phyloP scores from a whole-genome alignment of 2,329 filamentous ascomycete species.

The Pseudogymnoascus sp. region DNA sequence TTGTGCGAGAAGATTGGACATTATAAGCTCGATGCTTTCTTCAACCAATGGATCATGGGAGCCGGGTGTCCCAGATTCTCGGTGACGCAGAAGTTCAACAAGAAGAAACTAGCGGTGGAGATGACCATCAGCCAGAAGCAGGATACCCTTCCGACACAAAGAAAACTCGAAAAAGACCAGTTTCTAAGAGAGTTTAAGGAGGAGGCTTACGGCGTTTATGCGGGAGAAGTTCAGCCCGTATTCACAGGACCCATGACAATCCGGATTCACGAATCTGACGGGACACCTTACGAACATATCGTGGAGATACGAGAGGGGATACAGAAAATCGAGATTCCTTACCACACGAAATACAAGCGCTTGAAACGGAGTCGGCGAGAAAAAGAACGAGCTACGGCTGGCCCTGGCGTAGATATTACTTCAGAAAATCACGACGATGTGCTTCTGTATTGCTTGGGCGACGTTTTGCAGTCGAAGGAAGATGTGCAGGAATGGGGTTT shows the following conservation, averaged over 20 bases:
- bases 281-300: conserved; percentile 96
- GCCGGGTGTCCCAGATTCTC: conserved; percentile 83
- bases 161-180: conserved; percentile 55
- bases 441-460: conserved; percentile 83
- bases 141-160: conserved; percentile 39
- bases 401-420: conserved; percentile 51
- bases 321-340: conserved; percentile 87
- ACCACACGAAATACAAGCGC: conserved; percentile 98
- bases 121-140: conserved; percentile 75
- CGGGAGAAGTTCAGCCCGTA: conserved; percentile 62
- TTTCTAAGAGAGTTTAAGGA: conserved; percentile 85
- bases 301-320: conserved; percentile 85
- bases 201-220: conserved; percentile 58
- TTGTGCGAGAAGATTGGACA: conserved; percentile 84
- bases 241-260: conserved; percentile 98
- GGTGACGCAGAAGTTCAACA: conserved; percentile 87
- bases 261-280: conserved; percentile 93
- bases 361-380: conserved; percentile 79
- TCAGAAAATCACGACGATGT: conserved; percentile 68
- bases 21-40: conserved; percentile 80
- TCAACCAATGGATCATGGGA: conserved; percentile 84
- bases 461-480: conserved; percentile 74
- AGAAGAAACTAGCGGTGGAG: conserved; percentile 92
- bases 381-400: conserved; percentile 65
- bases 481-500: conserved; percentile 79